Base-by-base conservation (phyloP, 2,329 filamentous ascomycete genomes). In the Paecilomyces sp. region DNA sequence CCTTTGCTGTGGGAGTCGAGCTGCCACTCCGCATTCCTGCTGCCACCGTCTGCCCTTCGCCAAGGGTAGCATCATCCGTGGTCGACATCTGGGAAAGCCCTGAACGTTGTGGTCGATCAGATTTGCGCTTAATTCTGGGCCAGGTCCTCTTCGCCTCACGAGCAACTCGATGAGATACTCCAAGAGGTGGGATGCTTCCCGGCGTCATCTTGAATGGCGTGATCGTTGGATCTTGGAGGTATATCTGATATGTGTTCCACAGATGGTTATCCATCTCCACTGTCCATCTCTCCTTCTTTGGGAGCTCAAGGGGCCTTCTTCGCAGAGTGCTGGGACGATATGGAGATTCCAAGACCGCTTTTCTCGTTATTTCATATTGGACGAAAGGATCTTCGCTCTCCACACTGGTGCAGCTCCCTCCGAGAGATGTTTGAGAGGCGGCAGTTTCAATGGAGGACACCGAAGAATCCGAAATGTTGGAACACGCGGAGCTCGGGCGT, bases 141-240 rank as follows among this genome's bases (percentile, higher is more conserved):
- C 85, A 88, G 2, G 80, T 85, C 67, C 80, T 82, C 68, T 82
- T 83, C 33, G 85, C 85, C 69, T 84, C 81, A 56, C 84, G 79
- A 3, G 85, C 83, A 36, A 88, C 85, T 59, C 84, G 82, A 66
- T 85, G 81, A 64, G 85, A 87, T 28, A 88, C 83, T 18, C 85
- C 85, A 57, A 87, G 80, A 11, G 85, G 85, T 41, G 85, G 85
- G 34, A 83, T 79, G 52, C 82, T 85, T 55, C 85, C 85, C 2
- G 85, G 85, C 0, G 87, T 79, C 74, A 84, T 85, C 68, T 88
- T 88, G 78, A 88, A 88, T 0, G 85, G 85, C 1, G 85, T 88
- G 55, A 87, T 80, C 3, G 82, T 85, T 22, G 85, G 85, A 69
- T 88, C 85, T 62, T 85, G 83, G n/a, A 88, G 75, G 68, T 87